Base-by-base conservation (phyloP, 106 monocot genomes). In the Chionographis japonica region DNA sequence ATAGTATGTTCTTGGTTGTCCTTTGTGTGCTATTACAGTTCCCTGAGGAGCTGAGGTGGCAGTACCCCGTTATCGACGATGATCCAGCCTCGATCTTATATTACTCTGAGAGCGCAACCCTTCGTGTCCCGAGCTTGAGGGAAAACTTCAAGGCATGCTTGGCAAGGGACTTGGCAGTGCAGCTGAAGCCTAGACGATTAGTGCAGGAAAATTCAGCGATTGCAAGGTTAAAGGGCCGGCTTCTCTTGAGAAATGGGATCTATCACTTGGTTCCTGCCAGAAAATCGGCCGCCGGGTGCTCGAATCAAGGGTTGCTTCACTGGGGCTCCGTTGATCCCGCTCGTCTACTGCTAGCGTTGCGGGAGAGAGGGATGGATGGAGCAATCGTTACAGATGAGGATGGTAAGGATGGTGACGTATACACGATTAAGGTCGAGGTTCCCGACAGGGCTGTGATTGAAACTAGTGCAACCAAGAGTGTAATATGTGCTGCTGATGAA, bases 201-300 rank as follows among this genome's bases (percentile, higher is more conserved):
- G 5, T 27, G 13, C 42, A 69, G 11, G 56, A 74, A 40, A 76
- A 78, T 52, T 72, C 73, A 11, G 88, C 88, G n/a, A 63, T 84
- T 37, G 84, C 88, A 12, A 84, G 84, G 66, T 68, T 88, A 39
- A 70, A 73, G 10, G 73, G 78, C 15, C 73, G 62, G 62, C 72
- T 82, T 50, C 51, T 81, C 35, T 52, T 88, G 52, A 71, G 69
- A 52, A 79, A 79, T 35, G 85, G 88, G 4, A 70, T 70, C 12
- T 78, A 81, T 69, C 35, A 60, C 15, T 61, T 88, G 56, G 70
- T 68, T 67, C 20, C 69, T 27, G 17, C 63, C 7, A 66, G 64
- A 50, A 66, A 62, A 15, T 65, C 56, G 4, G 18, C 40, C 19
- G 18, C 40, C 19, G 18, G 54, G 12, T 27, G 38, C 35, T 60